Percentiles rank a stretch among this genome's conserved stretches.
phyloP scores from a whole-genome alignment of 2,329 filamentous ascomycete genomes.

The Neocucurbitaria cava region DNA sequence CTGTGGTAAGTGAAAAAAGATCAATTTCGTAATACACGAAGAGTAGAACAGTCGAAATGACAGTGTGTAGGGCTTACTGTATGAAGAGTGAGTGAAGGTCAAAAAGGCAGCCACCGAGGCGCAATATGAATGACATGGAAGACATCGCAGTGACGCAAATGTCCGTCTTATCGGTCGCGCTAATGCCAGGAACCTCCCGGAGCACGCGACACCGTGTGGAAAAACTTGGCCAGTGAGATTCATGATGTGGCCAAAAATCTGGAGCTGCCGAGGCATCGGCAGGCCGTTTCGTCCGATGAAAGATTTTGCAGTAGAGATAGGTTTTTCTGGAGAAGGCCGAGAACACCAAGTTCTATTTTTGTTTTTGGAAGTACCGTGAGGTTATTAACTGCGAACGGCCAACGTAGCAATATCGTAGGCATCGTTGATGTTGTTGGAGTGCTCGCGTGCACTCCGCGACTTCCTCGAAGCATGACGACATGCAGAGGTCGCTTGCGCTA shows the following conservation, averaged over 20 bases:
- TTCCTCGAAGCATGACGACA: constrained; percentile 9
- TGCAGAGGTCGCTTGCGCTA: background rate
- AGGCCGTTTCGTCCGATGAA: constrained; percentile 19
- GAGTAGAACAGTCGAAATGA: background rate
- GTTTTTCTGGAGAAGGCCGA: background rate
- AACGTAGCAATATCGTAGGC: background rate
- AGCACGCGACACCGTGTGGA: constrained; percentile 29
- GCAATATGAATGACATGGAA: constrained; percentile 9
- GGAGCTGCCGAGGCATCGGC: constrained; percentile 25
- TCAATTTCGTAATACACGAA: background rate
- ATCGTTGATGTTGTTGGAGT: background rate
- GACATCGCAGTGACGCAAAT: constrained; percentile 34
- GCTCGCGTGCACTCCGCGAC: constrained; percentile 4
- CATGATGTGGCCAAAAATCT: constrained; percentile 22
- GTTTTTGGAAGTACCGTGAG: too few relatives aligned
- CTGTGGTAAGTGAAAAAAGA: background rate
- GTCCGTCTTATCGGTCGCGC: constrained; percentile 23
- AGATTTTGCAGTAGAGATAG: background rate
- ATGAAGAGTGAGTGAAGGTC: background rate
- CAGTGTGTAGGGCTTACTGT: background rate
- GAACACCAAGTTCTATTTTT: too few relatives aligned
- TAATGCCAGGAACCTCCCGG: constrained; percentile 36
- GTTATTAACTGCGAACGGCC: background rate
- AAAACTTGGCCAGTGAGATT: constrained; percentile 24
- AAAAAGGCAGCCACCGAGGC: background rate